Percentiles rank a stretch among this genome's conserved stretches.
phyloP scores from a whole-genome alignment of 1,139 yeast genomes.

The Kazachstania sp. region DNA sequence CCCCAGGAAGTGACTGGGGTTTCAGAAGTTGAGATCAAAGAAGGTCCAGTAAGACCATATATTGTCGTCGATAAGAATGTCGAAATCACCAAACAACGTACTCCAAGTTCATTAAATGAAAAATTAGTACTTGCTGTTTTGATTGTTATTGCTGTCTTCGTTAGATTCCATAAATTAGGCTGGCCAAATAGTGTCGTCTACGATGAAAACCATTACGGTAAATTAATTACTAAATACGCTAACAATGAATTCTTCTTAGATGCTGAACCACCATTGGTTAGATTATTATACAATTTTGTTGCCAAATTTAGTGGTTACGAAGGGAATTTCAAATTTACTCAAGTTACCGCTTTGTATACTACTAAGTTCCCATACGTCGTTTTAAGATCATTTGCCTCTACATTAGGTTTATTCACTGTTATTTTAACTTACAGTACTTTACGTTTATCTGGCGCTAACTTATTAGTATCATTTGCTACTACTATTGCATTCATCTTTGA shows the following conservation, averaged over 20 bases:
- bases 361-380: constrained; percentile 56
- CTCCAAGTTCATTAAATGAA: constrained; percentile 32
- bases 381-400: constrained; percentile 81
- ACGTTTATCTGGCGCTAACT: constrained; percentile 78
- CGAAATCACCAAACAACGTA: constrained; percentile 33
- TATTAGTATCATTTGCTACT: constrained; percentile 62
- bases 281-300: constrained; percentile 72
- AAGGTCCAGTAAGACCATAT: constrained; percentile 37
- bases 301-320: constrained; percentile 64
- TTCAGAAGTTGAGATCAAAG: constrained; percentile 32
- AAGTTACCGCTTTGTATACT: constrained; percentile 59
- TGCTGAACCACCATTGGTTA: constrained; percentile 89
- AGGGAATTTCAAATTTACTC: constrained; percentile 62
- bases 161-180: constrained; percentile 55
- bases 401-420: constrained; percentile 73
- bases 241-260: constrained; percentile 72
- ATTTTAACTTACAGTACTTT: constrained; percentile 70
- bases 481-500: constrained; percentile 66
- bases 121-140: constrained; percentile 40
- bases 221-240: constrained; percentile 65
- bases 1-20: constrained; percentile 8
- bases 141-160: constrained; percentile 43
- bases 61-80: constrained; percentile 39
- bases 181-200: constrained; percentile 76
- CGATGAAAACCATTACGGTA: constrained; percentile 81